Evolutionary conservation across 352 stramenopile genomes (phyloP).

Genomic region (Achlya hypogyna): DNA sequence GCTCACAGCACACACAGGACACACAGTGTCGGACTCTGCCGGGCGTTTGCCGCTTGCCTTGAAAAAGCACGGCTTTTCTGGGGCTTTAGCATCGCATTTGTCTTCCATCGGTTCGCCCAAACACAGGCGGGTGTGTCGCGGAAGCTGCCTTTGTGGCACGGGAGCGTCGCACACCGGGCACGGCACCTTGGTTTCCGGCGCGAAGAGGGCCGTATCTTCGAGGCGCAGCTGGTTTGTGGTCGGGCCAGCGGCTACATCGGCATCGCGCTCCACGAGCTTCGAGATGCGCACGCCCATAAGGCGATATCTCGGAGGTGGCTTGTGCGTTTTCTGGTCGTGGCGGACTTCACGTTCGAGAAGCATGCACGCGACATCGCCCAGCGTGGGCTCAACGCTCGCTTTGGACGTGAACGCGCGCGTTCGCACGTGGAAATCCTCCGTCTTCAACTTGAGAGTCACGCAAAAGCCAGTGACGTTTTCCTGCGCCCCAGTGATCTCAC

Average conservation of each 20-base stretch:
- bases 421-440: conserved; percentile 19
- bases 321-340: neutral
- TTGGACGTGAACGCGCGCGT: conserved; percentile 13
- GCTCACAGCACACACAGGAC: neutral
- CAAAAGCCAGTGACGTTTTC: conserved; percentile 18
- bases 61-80: neutral
- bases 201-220: neutral
- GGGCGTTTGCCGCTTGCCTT: neutral
- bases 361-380: conserved; percentile 2
- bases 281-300: conserved; percentile 25
- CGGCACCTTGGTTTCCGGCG: neutral
- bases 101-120: conserved; percentile 3
- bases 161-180: neutral
- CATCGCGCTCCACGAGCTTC: conserved; percentile 18
- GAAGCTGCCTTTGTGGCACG: neutral
- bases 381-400: neutral
- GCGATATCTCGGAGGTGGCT: conserved; percentile 17
- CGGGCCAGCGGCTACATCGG: neutral
- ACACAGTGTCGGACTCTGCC: neutral
- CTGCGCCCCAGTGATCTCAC: conserved; percentile 7
- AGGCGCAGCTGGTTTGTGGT: conserved; percentile 4
- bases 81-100: conserved; percentile 3
- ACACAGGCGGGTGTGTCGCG: neutral
- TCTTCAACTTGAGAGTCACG: conserved; percentile 31
- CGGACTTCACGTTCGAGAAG: conserved; percentile 19